These are phyloP conservation scores for Linum trigynum DNA, from an alignment of 345 rosid genomes.

Conservation along the genomic window DNA sequence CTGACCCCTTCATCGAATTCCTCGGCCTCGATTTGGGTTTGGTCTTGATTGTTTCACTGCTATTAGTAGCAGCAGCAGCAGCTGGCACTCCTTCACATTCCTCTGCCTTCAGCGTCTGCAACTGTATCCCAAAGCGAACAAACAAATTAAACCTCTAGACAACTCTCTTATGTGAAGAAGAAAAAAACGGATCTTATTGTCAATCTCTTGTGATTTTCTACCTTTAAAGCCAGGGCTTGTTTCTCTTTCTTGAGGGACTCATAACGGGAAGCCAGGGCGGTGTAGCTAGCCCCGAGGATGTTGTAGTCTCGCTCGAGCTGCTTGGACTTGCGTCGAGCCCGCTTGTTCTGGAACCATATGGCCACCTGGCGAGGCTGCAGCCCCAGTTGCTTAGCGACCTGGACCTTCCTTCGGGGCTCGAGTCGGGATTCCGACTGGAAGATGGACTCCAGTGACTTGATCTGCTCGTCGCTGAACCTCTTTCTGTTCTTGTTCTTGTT, in stretches of 20 bases:
- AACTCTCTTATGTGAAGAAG: too few species aligned
- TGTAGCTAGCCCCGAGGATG: slow-evolving; percentile 43
- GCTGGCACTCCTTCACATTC: slow-evolving; percentile 11
- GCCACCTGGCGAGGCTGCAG: slow-evolving; percentile 87
- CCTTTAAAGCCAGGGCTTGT: slow-evolving; percentile 48
- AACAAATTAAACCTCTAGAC: neutral
- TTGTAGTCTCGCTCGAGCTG: slow-evolving; percentile 60
- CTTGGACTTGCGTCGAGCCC: slow-evolving; percentile 84
- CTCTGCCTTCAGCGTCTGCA: slow-evolving; percentile 51
- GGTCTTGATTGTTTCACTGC: slow-evolving; percentile 25
- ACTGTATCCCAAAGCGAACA: slow-evolving; percentile 23
- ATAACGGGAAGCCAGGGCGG: slow-evolving; percentile 41
- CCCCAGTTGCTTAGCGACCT: slow-evolving; percentile 64
- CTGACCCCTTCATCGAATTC: slow-evolving; percentile 24
- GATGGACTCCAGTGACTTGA: slow-evolving; percentile 56
- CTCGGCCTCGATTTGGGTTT: slow-evolving; percentile 33
- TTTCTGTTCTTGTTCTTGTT: too few species aligned
- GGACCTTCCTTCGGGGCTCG: slow-evolving; percentile 63
- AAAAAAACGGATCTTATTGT: too few species aligned
- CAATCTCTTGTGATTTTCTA: slow-evolving; percentile 12
- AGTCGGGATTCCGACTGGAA: slow-evolving; percentile 65
- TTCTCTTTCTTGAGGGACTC: slow-evolving; percentile 63
- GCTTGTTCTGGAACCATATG: slow-evolving; percentile 84
- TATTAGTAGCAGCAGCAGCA: slow-evolving; percentile 5
- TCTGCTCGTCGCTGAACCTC: slow-evolving; percentile 76